phyloP scores from a whole-genome alignment of 768 basidiomycete genomes.

The Phanerochaete sordida region DNA sequence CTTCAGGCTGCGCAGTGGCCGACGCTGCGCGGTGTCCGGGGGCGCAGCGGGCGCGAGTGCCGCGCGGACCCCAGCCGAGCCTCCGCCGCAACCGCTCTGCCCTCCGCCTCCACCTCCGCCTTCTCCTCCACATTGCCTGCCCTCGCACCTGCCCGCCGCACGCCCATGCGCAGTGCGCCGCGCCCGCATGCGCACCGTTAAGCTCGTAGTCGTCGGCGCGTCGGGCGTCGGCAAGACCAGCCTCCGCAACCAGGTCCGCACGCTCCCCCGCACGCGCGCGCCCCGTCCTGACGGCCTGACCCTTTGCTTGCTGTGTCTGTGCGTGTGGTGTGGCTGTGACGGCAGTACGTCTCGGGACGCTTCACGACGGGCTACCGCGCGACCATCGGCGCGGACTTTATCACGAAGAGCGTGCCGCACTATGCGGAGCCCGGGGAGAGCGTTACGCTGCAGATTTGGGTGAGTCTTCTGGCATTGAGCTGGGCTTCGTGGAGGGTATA shows the following conservation, averaged over 20 bases:
- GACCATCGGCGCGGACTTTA: conserved; percentile 90
- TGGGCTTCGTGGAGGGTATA: background rate
- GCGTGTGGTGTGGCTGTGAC: background rate
- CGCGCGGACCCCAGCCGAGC: background rate
- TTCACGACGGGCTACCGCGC: conserved; percentile 79
- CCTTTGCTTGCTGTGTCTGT: background rate
- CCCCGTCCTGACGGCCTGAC: background rate
- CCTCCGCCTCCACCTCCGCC: background rate
- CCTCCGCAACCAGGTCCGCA: conserved; percentile 64
- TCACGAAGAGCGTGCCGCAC: conserved; percentile 68
- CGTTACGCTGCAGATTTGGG: conserved; percentile 71
- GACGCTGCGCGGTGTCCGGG: background rate
- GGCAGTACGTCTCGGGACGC: conserved; percentile 69
- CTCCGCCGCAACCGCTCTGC: background rate
- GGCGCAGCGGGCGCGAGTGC: background rate
- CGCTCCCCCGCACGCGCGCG: background rate
- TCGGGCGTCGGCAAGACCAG: conserved; percentile 87
- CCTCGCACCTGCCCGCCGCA: background rate
- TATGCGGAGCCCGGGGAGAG: conserved; percentile 49
- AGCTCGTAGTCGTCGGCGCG: conserved; percentile 78
- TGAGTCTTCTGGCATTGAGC: conserved; percentile 18
- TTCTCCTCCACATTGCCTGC: background rate
- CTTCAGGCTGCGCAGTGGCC: background rate
- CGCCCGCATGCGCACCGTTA: conserved; percentile 61
- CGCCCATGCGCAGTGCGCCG: background rate